Conservation (phyloP, 1,139 yeast species). For the Kazachstania sp. region DNA sequence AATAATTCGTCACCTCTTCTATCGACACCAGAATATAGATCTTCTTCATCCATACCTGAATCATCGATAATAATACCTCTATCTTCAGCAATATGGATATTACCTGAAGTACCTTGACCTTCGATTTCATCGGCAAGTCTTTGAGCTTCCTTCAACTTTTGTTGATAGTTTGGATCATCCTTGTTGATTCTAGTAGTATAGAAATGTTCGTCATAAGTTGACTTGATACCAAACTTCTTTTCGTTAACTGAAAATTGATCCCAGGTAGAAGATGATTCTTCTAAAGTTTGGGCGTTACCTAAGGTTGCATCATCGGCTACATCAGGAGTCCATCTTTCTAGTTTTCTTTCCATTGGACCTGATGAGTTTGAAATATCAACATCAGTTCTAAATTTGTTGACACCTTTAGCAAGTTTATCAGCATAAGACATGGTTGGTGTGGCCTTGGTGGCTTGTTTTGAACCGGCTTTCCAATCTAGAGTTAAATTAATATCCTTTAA, state of each 20-base stretch:
- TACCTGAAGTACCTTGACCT: constrained; percentile 50
- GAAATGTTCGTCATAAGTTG: constrained; percentile 79
- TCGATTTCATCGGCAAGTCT: constrained; percentile 78
- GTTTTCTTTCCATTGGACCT: constrained; percentile 53
- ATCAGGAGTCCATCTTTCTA: constrained; percentile 83
- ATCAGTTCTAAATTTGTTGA: constrained; percentile 63
- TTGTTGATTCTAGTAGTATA: constrained; percentile 82
- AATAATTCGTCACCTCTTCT: constrained; percentile 54
- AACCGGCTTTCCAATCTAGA: constrained; percentile 16
- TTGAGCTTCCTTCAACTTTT: constrained; percentile 63
- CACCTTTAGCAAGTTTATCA: constrained; percentile 6
- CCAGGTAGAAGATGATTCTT: constrained; percentile 48
- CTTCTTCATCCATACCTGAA: constrained; percentile 89
- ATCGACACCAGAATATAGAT: constrained; percentile 84
- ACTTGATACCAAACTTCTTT: constrained; percentile 77
- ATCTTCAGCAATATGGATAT: constrained; percentile 83
- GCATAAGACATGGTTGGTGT: constrained; percentile 1
- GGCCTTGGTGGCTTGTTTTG: neutral
- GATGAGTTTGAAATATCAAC: constrained; percentile 57
- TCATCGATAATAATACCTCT: constrained; percentile 74
- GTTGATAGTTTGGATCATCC: constrained; percentile 62
- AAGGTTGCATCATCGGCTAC: constrained; percentile 28
- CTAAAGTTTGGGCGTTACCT: constrained; percentile 36
- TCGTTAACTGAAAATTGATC: constrained; percentile 92
- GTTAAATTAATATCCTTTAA: constrained; percentile 22